phyloP scores from a whole-genome alignment of 2,329 filamentous ascomycete genomes.

The Aspergillus udagawae region DNA sequence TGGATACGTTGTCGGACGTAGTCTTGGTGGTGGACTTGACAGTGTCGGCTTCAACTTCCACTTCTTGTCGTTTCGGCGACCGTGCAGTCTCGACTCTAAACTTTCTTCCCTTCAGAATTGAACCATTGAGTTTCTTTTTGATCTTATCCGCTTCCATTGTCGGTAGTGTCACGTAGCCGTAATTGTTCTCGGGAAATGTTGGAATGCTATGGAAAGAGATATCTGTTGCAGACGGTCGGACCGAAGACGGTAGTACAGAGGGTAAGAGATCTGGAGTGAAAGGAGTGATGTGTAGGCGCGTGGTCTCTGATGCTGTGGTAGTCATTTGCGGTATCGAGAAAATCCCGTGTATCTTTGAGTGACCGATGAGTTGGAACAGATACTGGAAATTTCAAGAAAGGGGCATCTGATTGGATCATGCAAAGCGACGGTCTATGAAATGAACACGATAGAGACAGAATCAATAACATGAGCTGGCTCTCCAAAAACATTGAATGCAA shows the following conservation, averaged over 20 bases:
- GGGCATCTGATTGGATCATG: not conserved
- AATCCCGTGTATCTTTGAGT: not conserved
- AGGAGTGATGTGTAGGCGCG: conserved; percentile 81
- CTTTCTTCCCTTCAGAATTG: conserved; percentile 78
- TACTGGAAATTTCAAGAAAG: not conserved
- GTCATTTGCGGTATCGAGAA: conserved; percentile 16
- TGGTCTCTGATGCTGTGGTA: conserved; percentile 19
- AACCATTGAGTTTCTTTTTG: conserved; percentile 84
- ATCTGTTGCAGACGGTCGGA: conserved; percentile 65
- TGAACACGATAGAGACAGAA: not conserved
- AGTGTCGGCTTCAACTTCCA: conserved; percentile 34
- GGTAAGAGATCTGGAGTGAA: conserved; percentile 71
- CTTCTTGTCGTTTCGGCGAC: conserved; percentile 53
- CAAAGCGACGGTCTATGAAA: not conserved
- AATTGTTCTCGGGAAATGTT: conserved; percentile 85
- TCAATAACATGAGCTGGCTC: not conserved
- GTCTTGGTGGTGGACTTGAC: conserved; percentile 28
- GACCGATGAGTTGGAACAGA: not conserved
- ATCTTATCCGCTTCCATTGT: conserved; percentile 80
- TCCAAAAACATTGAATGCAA: not conserved
- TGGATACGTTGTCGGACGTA: conserved; percentile 38
- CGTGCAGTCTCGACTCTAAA: conserved; percentile 79
- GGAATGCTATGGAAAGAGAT: conserved; percentile 84
- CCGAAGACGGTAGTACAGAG: conserved; percentile 65
- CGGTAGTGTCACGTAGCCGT: conserved; percentile 86